A percentile compares a stretch with the other conserved stretches of the same genome.
These are phyloP conservation scores for Kitagawia praeruptora DNA, from an alignment of 129 eudicot genomes.

Conservation along the genomic window DNA sequence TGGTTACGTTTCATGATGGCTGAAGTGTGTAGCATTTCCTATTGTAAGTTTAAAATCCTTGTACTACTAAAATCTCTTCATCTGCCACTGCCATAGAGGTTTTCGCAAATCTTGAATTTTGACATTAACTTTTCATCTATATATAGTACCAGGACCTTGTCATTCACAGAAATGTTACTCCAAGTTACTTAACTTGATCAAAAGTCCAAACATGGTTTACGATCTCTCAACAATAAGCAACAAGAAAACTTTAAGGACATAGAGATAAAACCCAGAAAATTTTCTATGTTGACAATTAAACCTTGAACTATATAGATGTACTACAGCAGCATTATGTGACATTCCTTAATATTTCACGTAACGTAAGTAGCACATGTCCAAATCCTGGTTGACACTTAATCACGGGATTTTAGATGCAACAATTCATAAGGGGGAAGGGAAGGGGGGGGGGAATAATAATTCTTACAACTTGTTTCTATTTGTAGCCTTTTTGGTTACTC, in stretches of 20 bases:
- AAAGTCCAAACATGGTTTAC: neutral
- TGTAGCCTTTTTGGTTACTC: neutral
- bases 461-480: neutral
- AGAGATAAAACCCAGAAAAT: neutral
- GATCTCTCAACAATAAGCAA: neutral
- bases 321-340: neutral
- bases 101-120: no score
- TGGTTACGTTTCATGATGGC: neutral
- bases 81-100: neutral
- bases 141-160: neutral
- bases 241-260: neutral
- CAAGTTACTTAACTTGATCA: neutral
- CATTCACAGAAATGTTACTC: slow-evolving; percentile 1
- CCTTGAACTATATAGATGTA: neutral
- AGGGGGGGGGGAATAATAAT: neutral
- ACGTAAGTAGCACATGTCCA: no score
- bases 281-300: neutral
- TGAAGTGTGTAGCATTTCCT: neutral
- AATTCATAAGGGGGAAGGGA: neutral
- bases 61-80: neutral
- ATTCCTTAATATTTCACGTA: no score
- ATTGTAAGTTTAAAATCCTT: neutral
- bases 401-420: neutral
- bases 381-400: neutral
- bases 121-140: neutral